A percentile compares a stretch with the other conserved stretches of the same genome.
phyloP scores from a whole-genome alignment of 108 stramenopile species.

The Pseudonitzschia pungens region DNA sequence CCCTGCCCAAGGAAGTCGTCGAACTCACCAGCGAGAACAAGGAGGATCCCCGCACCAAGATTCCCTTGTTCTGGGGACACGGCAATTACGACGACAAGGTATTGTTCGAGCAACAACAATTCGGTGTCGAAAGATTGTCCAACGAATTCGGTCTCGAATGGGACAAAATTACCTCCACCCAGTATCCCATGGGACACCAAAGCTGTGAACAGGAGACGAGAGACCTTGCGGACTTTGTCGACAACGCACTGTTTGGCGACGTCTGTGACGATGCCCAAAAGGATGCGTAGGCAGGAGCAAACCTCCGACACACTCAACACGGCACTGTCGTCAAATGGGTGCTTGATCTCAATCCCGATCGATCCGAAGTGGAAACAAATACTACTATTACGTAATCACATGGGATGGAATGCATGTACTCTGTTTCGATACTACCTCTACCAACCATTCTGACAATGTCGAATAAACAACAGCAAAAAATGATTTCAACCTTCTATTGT shows the following conservation, averaged over 20 bases:
- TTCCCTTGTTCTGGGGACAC: conserved; percentile 86
- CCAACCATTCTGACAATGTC: no score
- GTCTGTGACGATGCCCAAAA: conserved; percentile 4
- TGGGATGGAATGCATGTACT: no score
- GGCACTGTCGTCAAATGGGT: no score
- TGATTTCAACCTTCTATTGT: no score
- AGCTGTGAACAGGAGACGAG: conserved; percentile 66
- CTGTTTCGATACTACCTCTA: no score
- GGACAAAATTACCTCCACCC: conserved; percentile 7
- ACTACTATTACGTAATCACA: no score
- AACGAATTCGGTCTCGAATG: conserved; percentile 45
- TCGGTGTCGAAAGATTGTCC: conserved; percentile 62
- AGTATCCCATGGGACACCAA: conserved; percentile 66
- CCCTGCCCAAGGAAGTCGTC: conserved; percentile 68
- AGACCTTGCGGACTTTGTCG: conserved; percentile 74
- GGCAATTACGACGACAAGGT: conserved; percentile 83
- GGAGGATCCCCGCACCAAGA: conserved; percentile 43
- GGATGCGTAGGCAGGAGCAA: no score
- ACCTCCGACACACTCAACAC: no score
- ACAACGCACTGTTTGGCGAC: conserved; percentile 44
- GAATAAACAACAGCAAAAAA: no score
- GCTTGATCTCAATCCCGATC: no score
- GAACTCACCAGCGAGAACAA: conserved; percentile 32
- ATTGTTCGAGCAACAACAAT: conserved; percentile 73
- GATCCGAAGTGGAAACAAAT: no score